Conservation (phyloP, 2,329 filamentous ascomycete genomes). For the Fusarium fujikuroi region DNA sequence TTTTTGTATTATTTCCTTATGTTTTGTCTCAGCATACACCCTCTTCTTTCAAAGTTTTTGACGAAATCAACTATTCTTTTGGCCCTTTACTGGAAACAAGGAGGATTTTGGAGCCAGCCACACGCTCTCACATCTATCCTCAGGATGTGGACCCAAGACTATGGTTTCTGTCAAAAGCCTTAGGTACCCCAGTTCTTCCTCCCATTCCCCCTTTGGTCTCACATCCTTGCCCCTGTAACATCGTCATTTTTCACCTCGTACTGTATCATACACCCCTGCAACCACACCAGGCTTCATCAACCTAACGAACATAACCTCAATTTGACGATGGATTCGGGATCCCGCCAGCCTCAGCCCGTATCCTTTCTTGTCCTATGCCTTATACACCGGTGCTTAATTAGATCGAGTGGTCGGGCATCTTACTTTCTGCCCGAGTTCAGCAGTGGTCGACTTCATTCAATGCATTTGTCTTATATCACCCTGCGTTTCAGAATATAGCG, state of each 20-base stretch:
- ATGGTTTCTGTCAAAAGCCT: slow-evolving; percentile 18
- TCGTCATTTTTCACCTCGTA: slow-evolving; percentile 11
- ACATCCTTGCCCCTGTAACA: slow-evolving; percentile 15
- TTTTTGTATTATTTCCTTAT: slow-evolving; percentile 7
- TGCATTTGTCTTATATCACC: not conserved
- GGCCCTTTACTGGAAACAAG: not conserved
- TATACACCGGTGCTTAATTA: not conserved
- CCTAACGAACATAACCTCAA: not conserved
- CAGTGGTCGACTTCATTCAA: not conserved
- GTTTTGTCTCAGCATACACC: not conserved
- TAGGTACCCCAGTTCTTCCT: slow-evolving; percentile 29
- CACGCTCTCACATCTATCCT: slow-evolving; percentile 1
- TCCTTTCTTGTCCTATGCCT: not conserved
- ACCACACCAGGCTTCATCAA: slow-evolving; percentile 6
- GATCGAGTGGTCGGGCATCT: not conserved
- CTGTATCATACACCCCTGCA: slow-evolving; percentile 14
- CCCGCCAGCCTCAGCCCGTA: not conserved
- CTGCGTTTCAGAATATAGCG: not conserved
- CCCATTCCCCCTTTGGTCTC: slow-evolving; percentile 8
- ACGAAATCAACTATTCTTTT: not conserved
- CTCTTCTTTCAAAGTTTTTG: not conserved
- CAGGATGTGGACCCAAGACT: slow-evolving; percentile 19
- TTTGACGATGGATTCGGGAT: not conserved
- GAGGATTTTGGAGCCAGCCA: not conserved
- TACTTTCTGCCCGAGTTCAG: not conserved